Percentiles rank a stretch among this genome's conserved stretches.
Evolutionary conservation across 2,329 filamentous ascomycete species (phyloP).

Genomic region (Penicillium fuscoglaucum): DNA sequence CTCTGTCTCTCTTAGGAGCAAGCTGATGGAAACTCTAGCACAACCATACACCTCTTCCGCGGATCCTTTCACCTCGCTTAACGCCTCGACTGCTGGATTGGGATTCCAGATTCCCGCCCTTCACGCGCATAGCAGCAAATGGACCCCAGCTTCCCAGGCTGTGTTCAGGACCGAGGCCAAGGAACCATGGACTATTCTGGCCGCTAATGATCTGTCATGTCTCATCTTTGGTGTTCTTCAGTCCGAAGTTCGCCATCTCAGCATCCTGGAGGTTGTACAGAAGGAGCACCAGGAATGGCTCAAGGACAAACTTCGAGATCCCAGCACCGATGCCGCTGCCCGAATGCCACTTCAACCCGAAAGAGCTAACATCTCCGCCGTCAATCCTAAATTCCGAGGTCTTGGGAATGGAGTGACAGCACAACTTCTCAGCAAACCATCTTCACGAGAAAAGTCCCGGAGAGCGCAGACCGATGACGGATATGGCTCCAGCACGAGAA

Average conservation of each 20-base stretch:
- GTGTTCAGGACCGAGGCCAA: conserved; percentile 95
- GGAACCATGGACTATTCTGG: conserved; percentile 91
- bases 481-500: conserved; percentile 49
- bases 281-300: conserved; percentile 87
- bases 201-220: conserved; percentile 94
- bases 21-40: conserved; percentile 79
- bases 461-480: conserved; percentile 61
- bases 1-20: conserved; percentile 73
- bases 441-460: conserved; percentile 55
- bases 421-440: conserved; percentile 79
- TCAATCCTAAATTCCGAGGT: conserved; percentile 49
- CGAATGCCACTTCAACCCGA: conserved; percentile 36
- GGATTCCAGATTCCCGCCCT: conserved; percentile 54
- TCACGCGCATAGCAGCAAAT: conserved; percentile 88
- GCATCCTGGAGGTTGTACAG: conserved; percentile 91
- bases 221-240: conserved; percentile 99
- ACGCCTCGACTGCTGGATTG: conserved; percentile 38
- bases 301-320: conserved; percentile 74
- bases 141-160: conserved; percentile 87
- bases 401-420: conserved; percentile 86
- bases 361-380: conserved; percentile 39
- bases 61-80: conserved; percentile 47
- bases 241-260: conserved; percentile 89
- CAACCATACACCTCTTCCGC: conserved; percentile 67
- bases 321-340: conserved; percentile 52